Evolutionary conservation across 768 basidiomycete genomes (phyloP), one percentile per base, ranked within the genome.

Genomic region (Megacollybia marginata): DNA sequence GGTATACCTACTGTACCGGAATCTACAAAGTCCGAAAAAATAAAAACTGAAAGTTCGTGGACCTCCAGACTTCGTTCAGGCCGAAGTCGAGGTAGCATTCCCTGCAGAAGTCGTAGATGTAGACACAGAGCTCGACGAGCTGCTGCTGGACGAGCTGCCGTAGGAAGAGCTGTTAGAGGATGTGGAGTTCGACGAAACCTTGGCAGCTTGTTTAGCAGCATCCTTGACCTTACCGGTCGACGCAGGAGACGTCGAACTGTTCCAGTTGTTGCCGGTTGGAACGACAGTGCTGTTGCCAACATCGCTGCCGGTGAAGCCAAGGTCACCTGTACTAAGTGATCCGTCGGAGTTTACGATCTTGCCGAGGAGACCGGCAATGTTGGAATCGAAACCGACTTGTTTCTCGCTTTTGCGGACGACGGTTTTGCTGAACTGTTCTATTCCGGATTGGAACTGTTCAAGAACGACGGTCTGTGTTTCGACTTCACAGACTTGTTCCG

Each of bases 401-500:
- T 53, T 49, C 28, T 45, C 53, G 5, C 52, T 48, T 35, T 54
- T 51, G 36, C 57, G 57, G n/a, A 50, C 48, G 15, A 62, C 49
- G 35, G 59, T 57, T 23, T 55, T 48, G 15, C 53, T 48, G 55
- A 63, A 61, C 33, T 51, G 48, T 18, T 46, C 13, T 15, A 61
- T 48, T 48, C 50, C 53, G 15, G 48, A 44, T 34, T 54, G 51
- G 31, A 50, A 28, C 36, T 60, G 55, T 12, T 47, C 54, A 9
- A 58, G 50, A 33, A 59, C 57, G 31, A 66, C 57, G 2, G 61
- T 62, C 46, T 66, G 65, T 35, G 58, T 58, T 46, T 64, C 55
- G 42, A 64, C 63, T 34, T 64, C 58, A 48, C 65, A 66, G 23
- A 65, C 57, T 33, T 61, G 60, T 48, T 64, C 58, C n/a, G 55